These are phyloP conservation scores for Candida stauntonica DNA, from an alignment of 805 yeast species.

Conservation along the genomic window DNA sequence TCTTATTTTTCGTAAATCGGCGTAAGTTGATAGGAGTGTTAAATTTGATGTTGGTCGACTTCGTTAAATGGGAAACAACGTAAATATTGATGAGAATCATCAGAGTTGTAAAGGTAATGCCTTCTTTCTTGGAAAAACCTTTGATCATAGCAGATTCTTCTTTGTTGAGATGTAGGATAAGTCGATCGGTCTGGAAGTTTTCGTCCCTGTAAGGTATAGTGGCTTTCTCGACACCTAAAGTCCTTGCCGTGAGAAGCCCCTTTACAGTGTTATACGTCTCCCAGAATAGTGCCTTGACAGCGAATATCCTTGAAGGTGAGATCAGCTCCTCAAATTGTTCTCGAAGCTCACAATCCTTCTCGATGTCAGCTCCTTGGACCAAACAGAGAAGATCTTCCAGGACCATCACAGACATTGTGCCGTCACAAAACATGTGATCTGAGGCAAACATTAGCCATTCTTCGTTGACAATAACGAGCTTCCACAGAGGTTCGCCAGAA, in stretches of 20 bases:
- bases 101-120: conserved; percentile 8
- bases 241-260: too few species aligned
- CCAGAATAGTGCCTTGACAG: too few species aligned
- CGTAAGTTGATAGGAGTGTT: conserved; percentile 11
- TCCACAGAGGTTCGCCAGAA: conserved; percentile 6
- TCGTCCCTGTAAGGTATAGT: background rate
- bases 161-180: conserved; percentile 1
- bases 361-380: background rate
- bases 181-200: too few species aligned
- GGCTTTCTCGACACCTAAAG: too few species aligned
- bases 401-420: conserved; percentile 8
- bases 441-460: conserved; percentile 11
- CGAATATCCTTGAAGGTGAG: background rate
- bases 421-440: conserved; percentile 13
- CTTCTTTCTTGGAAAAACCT: conserved; percentile 5
- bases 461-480: background rate
- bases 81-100: conserved; percentile 1
- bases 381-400: conserved; percentile 12
- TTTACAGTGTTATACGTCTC: too few species aligned
- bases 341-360: conserved; percentile 5
- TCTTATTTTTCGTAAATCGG: conserved; percentile 1
- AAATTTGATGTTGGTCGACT: background rate
- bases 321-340: background rate
- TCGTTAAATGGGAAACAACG: conserved; percentile 1
- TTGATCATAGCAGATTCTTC: conserved; percentile 2